Evolutionary conservation across 2,329 filamentous ascomycete species (phyloP).

Genomic region (Penicillium sp.): DNA sequence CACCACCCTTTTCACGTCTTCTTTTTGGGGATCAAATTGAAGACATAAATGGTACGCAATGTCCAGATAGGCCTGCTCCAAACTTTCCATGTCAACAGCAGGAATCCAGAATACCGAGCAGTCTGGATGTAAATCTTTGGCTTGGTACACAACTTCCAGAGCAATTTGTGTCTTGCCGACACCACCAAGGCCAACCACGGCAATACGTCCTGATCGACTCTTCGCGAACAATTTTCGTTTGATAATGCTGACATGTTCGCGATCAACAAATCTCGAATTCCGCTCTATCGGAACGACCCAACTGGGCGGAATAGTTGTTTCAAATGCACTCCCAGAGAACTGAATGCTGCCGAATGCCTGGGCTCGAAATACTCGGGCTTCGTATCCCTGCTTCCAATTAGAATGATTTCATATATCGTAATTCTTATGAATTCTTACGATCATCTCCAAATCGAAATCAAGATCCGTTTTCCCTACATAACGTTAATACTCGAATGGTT

Average conservation of each 20-base stretch:
- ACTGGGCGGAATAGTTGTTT: not conserved
- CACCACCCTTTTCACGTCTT: conserved; percentile 12
- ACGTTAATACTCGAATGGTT: not conserved
- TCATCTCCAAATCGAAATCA: too few species aligned
- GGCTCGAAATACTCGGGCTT: not conserved
- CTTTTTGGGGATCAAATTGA: not conserved
- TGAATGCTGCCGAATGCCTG: not conserved
- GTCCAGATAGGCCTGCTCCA: conserved; percentile 25
- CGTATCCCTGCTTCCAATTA: not conserved
- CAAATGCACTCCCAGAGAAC: not conserved
- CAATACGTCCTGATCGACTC: conserved; percentile 4
- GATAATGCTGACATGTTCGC: conserved; percentile 7
- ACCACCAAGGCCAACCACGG: conserved; percentile 19
- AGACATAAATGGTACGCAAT: conserved; percentile 20
- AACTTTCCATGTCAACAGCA: conserved; percentile 17
- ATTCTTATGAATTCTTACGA: too few species aligned
- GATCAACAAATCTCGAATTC: conserved; percentile 13
- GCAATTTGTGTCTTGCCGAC: conserved; percentile 32
- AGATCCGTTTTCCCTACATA: conserved; percentile 3
- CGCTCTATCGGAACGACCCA: conserved; percentile 4
- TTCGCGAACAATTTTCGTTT: conserved; percentile 8
- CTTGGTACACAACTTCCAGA: conserved; percentile 27
- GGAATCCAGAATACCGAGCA: conserved; percentile 34
- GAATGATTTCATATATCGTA: not conserved
- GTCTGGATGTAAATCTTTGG: conserved; percentile 15